phyloP scores from a whole-genome alignment of 495 filamentous ascomycete species.

The Hypoxylon rickii region DNA sequence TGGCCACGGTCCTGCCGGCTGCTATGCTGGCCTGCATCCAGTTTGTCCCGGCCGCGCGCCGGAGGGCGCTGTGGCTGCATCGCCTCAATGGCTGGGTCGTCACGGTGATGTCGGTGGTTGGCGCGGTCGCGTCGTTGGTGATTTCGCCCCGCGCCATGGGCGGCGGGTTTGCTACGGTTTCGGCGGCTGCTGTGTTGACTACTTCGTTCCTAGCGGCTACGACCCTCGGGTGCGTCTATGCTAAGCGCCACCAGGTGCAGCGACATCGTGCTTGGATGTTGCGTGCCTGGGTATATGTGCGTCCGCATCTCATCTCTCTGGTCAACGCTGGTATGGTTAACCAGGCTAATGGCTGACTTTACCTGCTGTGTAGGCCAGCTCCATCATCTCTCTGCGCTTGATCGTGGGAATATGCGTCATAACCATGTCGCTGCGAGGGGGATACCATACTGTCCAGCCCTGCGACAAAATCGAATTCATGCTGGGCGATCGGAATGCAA shows the following conservation, averaged over 20 bases:
- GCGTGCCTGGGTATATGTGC: constrained; percentile 51
- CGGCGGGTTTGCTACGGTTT: constrained; percentile 48
- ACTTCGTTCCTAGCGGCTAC: constrained; percentile 43
- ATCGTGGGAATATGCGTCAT: constrained; percentile 45
- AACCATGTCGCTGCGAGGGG: constrained; percentile 36
- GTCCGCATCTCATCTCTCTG: background rate
- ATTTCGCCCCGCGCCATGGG: constrained; percentile 51
- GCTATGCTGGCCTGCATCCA: constrained; percentile 52
- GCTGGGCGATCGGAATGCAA: constrained; percentile 22
- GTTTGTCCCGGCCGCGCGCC: constrained; percentile 57
- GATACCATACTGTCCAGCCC: constrained; percentile 41
- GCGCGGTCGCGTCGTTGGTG: constrained; percentile 49
- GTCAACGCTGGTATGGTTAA: background rate
- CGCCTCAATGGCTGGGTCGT: constrained; percentile 59
- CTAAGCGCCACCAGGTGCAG: constrained; percentile 58
- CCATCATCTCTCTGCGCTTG: constrained; percentile 54
- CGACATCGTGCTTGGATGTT: constrained; percentile 64
- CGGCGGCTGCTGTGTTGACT: constrained; percentile 39
- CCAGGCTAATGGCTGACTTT: constrained; percentile 1
- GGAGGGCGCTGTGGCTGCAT: constrained; percentile 51
- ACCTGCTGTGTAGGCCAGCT: constrained; percentile 36
- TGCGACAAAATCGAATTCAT: constrained; percentile 52
- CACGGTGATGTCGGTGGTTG: constrained; percentile 44
- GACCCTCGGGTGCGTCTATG: constrained; percentile 51
- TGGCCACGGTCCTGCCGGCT: constrained; percentile 50